A percentile compares a stretch with the other conserved stretches of the same genome.
Conservation (phyloP, 345 rosid species). For the Syzygium oleosum region DNA sequence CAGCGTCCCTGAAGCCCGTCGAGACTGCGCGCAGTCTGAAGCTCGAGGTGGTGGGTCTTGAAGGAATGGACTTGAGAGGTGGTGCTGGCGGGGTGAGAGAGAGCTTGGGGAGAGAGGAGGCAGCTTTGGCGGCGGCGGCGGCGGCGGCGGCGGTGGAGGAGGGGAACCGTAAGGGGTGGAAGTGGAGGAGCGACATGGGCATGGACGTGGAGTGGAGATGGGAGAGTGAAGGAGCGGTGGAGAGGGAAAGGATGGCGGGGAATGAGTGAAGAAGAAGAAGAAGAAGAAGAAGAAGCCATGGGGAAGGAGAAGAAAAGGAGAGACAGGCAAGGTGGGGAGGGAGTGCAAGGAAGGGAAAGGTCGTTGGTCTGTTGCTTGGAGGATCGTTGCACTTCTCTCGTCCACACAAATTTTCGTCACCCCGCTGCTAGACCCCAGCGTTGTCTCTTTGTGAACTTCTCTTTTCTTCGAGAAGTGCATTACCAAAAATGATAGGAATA, state of each 20-base stretch:
- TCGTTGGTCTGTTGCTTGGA: constrained; percentile 10
- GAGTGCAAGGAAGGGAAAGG: not conserved
- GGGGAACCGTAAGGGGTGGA: not conserved
- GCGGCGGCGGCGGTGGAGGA: not conserved
- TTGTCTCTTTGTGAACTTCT: not conserved
- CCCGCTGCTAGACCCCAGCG: not conserved
- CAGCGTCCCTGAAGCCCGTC: not conserved
- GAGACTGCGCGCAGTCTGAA: not conserved
- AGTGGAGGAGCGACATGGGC: constrained; percentile 11
- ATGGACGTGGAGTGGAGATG: constrained; percentile 11
- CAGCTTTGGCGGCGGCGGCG: not conserved
- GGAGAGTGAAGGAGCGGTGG: not conserved
- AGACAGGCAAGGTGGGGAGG: not conserved
- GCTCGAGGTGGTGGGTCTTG: not conserved
- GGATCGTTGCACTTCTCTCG: constrained; percentile 2
- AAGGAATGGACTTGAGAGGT: not conserved
- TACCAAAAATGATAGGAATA: too few relatives aligned
- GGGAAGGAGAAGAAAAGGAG: not conserved
- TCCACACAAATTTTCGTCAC: constrained; percentile 17
- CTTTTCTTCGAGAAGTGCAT: not conserved
- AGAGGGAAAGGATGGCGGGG: not conserved
- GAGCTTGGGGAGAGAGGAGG: not conserved
- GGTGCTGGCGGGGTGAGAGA: not conserved
- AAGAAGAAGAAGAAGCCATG: not conserved
- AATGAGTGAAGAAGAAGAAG: not conserved